phyloP scores from a whole-genome alignment of 169 alveolate species.

The Perkinsus olseni region DNA sequence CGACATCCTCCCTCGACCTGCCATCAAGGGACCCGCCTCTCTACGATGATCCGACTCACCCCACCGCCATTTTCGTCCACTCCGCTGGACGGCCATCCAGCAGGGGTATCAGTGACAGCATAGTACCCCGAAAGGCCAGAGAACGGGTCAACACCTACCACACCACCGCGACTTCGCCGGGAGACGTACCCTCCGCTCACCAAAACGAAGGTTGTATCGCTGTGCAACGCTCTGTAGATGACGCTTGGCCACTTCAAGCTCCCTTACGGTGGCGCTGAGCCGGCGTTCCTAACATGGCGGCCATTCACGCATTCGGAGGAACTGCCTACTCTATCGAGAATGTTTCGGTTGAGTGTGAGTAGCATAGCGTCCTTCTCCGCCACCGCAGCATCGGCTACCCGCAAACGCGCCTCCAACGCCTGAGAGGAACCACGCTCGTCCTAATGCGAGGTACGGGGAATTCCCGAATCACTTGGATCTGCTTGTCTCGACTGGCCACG shows the following conservation, averaged over 20 bases:
- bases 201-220: neutral
- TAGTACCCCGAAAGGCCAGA: neutral
- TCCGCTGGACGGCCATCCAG: neutral
- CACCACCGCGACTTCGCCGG: neutral
- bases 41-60: too few relatives aligned
- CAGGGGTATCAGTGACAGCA: neutral
- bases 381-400: neutral
- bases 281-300: neutral
- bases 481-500: neutral
- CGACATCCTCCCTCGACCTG: neutral
- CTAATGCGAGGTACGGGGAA: neutral
- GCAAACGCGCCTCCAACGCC: neutral
- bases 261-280: neutral
- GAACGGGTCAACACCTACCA: neutral
- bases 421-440: too few relatives aligned
- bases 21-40: too few relatives aligned
- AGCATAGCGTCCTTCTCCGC: neutral
- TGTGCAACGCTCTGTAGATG: neutral
- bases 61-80: neutral
- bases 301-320: neutral
- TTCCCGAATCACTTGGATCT: neutral
- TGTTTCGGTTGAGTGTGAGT: neutral
- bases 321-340: neutral
- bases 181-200: neutral
- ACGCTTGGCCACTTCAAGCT: neutral